These are phyloP conservation scores for Sarocladiaceae sp. DNA, from an alignment of 2,329 filamentous ascomycete genomes.

Conservation along the genomic window DNA sequence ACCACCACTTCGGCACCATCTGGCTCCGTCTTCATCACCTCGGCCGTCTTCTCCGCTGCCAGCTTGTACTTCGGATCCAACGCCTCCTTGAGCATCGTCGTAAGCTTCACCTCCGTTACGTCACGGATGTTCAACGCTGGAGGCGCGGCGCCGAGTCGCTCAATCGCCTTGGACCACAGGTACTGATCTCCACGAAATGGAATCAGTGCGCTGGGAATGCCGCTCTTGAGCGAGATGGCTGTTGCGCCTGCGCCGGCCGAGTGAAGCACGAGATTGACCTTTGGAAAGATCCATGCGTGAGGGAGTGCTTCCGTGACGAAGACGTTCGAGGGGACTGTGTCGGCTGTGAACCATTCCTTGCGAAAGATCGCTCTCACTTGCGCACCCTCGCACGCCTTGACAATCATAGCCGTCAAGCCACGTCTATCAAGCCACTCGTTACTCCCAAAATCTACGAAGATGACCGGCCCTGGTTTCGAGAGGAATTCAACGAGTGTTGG, in stretches of 20 bases:
- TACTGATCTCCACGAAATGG: neutral
- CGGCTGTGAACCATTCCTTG: neutral
- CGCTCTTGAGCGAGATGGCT: neutral
- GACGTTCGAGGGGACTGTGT: neutral
- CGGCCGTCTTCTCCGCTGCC: neutral
- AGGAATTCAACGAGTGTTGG: neutral
- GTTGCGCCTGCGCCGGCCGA: neutral
- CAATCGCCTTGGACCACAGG: neutral
- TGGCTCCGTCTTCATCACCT: neutral
- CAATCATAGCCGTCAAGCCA: neutral
- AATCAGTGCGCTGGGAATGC: neutral
- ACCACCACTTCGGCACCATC: neutral
- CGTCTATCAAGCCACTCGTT: neutral
- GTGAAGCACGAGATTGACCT: neutral
- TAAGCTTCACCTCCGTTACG: neutral
- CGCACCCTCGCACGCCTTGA: neutral
- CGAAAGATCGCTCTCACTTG: neutral
- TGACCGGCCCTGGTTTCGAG: neutral
- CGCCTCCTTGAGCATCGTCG: neutral
- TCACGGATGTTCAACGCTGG: neutral
- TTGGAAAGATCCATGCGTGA: neutral
- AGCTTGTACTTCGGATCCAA: neutral
- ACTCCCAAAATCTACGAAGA: constrained; percentile 3
- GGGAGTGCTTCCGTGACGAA: constrained; percentile 2
- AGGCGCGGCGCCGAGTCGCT: neutral